Percentiles rank a stretch among this genome's conserved stretches.
These are phyloP conservation scores for Mikania micrantha DNA, from an alignment of 129 eudicot species.

Conservation along the genomic window DNA sequence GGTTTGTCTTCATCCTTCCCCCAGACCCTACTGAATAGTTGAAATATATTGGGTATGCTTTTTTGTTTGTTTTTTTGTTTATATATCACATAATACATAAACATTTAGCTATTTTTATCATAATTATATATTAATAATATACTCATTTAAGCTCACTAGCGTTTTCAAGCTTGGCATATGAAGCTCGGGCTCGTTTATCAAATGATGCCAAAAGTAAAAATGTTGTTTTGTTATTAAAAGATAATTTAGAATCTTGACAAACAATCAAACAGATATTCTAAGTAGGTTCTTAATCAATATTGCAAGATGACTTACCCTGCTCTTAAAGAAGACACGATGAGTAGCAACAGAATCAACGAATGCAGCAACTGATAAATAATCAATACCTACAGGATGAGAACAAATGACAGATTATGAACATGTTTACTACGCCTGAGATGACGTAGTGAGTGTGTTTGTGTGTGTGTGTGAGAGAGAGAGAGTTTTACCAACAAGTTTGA, in stretches of 20 bases:
- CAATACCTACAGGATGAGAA: constrained; percentile 53
- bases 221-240: constrained; percentile 1
- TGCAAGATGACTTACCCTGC: constrained; percentile 18
- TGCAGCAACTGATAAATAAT: constrained; percentile 91
- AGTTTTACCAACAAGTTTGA: constrained; percentile 61
- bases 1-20: no score
- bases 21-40: no score
- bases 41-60: no score
- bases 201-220: background rate
- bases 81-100: no score
- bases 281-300: background rate
- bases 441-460: no score
- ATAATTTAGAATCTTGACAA: background rate
- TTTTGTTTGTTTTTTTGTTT: no score
- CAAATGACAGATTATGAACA: background rate
- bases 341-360: constrained; percentile 50
- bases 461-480: background rate
- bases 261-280: background rate
- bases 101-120: no score
- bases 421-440: background rate
- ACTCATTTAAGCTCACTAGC: no score
- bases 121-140: no score
- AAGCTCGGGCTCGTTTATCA: no score
- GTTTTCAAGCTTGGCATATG: no score
- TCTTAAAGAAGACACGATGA: constrained; percentile 79